These are phyloP conservation scores for Sphaerosporella brunnea DNA, from an alignment of 495 filamentous ascomycete species.

Conservation along the genomic window DNA sequence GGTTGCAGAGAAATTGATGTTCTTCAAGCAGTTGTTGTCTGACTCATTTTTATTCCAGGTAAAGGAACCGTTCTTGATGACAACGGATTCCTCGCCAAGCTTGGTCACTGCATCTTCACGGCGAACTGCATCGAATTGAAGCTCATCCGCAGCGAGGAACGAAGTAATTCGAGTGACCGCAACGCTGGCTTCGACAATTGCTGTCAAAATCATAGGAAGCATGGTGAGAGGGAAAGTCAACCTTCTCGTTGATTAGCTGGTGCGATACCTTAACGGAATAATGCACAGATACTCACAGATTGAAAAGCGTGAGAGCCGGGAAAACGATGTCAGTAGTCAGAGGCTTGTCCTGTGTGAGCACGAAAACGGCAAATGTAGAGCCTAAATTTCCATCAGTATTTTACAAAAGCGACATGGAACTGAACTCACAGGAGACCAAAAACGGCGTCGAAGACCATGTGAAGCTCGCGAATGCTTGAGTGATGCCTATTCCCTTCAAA, in stretches of 20 bases:
- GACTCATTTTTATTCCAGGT: constrained; percentile 60
- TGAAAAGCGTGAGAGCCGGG: constrained; percentile 49
- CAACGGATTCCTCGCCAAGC: constrained; percentile 65
- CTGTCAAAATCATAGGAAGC: constrained; percentile 93
- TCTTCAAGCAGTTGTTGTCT: constrained; percentile 40
- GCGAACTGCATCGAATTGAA: constrained; percentile 68
- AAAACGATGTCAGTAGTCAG: constrained; percentile 92
- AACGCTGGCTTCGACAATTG: constrained; percentile 88
- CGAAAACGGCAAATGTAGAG: constrained; percentile 89
- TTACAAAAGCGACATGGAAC: background rate
- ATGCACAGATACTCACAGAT: constrained; percentile 11
- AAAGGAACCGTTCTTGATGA: constrained; percentile 69
- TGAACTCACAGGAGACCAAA: constrained; percentile 60
- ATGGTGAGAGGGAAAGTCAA: constrained; percentile 90
- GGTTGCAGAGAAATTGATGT: constrained; percentile 69
- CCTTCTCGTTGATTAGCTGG: constrained; percentile 26
- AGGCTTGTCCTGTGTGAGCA: constrained; percentile 59
- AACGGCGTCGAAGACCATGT: constrained; percentile 99
- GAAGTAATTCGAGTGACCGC: constrained; percentile 72
- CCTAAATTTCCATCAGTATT: constrained; percentile 7
- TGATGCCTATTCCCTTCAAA: constrained; percentile 84
- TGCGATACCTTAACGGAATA: constrained; percentile 49
- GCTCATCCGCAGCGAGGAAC: constrained; percentile 73
- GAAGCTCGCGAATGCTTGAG: constrained; percentile 87
- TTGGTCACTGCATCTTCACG: constrained; percentile 49